These are phyloP conservation scores for Neurospora crassa DNA, from an alignment of 2,329 filamentous ascomycete genomes.

Conservation along the genomic window DNA sequence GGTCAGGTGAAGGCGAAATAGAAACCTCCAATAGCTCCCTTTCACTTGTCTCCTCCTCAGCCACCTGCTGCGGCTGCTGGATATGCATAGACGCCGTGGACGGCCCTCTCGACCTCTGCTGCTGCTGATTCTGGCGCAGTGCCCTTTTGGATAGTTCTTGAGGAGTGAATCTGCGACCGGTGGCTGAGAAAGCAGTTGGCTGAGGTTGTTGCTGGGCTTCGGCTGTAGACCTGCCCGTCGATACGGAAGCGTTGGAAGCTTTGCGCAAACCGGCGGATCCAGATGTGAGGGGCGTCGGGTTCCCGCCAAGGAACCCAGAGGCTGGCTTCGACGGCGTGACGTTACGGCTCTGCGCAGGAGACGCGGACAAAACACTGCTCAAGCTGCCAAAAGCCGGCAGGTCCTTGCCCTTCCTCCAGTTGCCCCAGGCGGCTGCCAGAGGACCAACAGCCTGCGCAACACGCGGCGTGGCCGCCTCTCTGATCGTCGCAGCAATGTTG, in stretches of 20 bases:
- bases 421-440: slow-evolving; percentile 86
- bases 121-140: slow-evolving; percentile 3
- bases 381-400: slow-evolving; percentile 34
- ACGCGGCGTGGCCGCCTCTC: slow-evolving; percentile 68
- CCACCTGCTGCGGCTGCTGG: slow-evolving; percentile 10
- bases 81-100: slow-evolving; percentile 24
- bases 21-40: slow-evolving; percentile 9
- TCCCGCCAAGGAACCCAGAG: slow-evolving; percentile 58
- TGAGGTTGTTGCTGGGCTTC: slow-evolving; percentile 37
- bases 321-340: slow-evolving; percentile 53
- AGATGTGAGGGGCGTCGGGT: slow-evolving; percentile 83
- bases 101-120: slow-evolving; percentile 6
- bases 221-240: background rate
- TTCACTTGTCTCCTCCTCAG: slow-evolving; percentile 23
- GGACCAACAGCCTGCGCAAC: slow-evolving; percentile 74
- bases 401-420: slow-evolving; percentile 69
- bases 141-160: slow-evolving; percentile 35
- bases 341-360: slow-evolving; percentile 25
- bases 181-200: slow-evolving; percentile 52
- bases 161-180: slow-evolving; percentile 47
- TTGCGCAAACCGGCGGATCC: slow-evolving; percentile 44
- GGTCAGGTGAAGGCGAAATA: slow-evolving; percentile 30
- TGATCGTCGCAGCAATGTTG: slow-evolving; percentile 67
- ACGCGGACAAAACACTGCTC: slow-evolving; percentile 36
- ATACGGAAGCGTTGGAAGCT: background rate